Evolutionary conservation across 1,284 basidiomycete species (phyloP).

Genomic region (Amylostereum chailletii): DNA sequence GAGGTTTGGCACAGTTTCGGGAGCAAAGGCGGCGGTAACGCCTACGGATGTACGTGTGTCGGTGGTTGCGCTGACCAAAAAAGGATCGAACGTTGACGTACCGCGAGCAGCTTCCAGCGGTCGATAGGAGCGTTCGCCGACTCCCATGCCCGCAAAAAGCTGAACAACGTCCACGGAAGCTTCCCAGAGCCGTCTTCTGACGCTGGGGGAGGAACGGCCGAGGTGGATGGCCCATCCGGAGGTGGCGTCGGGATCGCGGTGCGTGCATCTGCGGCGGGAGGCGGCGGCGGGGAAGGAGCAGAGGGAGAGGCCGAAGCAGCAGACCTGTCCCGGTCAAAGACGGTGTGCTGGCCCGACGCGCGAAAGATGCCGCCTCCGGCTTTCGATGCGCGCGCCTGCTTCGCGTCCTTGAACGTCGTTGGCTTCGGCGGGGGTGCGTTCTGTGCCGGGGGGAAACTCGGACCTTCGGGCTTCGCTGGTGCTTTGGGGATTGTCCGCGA

Average conservation of each 20-base stretch:
- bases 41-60: slow-evolving; percentile 23
- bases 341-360: slow-evolving; percentile 38
- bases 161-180: slow-evolving; percentile 42
- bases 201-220: slow-evolving; percentile 2
- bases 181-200: slow-evolving; percentile 8
- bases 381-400: slow-evolving; percentile 39
- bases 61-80: background rate
- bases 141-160: slow-evolving; percentile 50
- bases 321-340: slow-evolving; percentile 20
- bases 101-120: slow-evolving; percentile 45
- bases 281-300: background rate
- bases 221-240: slow-evolving; percentile 2
- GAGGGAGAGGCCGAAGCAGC: background rate
- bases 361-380: slow-evolving; percentile 57
- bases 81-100: slow-evolving; percentile 19
- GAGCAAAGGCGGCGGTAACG: slow-evolving; percentile 42
- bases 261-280: background rate
- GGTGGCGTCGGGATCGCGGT: background rate
- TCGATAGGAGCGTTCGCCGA: slow-evolving; percentile 25
- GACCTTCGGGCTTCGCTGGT: background rate
- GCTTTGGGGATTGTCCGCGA: slow-evolving; percentile 9
- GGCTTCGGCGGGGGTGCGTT: slow-evolving; percentile 7
- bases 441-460: too few species aligned
- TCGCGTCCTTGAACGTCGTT: slow-evolving; percentile 44
- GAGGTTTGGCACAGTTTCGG: slow-evolving; percentile 56